Conservation (phyloP, 176 grass and related monocot species). For the Aegilops sharonensis region DNA sequence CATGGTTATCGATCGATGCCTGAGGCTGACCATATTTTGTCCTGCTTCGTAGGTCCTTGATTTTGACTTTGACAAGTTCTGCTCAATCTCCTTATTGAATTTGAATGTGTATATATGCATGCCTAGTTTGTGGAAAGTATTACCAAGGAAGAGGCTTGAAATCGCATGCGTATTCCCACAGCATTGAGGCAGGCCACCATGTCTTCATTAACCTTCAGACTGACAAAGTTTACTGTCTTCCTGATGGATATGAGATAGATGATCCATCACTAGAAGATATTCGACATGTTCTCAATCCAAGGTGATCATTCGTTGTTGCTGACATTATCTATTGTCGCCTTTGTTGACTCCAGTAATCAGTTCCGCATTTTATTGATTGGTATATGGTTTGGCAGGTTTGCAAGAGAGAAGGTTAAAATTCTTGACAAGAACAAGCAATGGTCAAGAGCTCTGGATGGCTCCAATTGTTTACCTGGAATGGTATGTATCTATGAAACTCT, state of each 20-base stretch:
- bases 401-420: conserved; percentile 66
- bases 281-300: conserved; percentile 94
- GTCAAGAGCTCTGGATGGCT: conserved; percentile 99
- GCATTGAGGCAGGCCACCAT: conserved; percentile 92
- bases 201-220: conserved; percentile 98
- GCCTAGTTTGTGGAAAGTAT: conserved; percentile 97
- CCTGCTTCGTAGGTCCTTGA: conserved; percentile 76
- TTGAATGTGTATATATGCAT: conserved; percentile 97
- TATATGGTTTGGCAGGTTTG: conserved; percentile 61
- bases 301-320: conserved; percentile 41
- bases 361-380: neutral
- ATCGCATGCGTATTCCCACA: conserved; percentile 99
- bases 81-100: conserved; percentile 95
- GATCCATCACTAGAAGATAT: conserved; percentile 91
- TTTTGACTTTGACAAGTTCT: conserved; percentile 99
- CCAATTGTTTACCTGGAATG: conserved; percentile 99
- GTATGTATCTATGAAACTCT: conserved; percentile 45
- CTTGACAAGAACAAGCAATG: conserved; percentile 96
- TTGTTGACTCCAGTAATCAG: neutral
- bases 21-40: neutral
- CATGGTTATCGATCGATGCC: conserved; percentile 2
- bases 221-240: conserved; percentile 95
- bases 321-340: neutral
- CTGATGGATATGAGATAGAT: conserved; percentile 97
- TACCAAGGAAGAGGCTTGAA: conserved; percentile 98